Evolutionary conservation across 768 basidiomycete species (phyloP).

Genomic region (Agaricus subrufescens): DNA sequence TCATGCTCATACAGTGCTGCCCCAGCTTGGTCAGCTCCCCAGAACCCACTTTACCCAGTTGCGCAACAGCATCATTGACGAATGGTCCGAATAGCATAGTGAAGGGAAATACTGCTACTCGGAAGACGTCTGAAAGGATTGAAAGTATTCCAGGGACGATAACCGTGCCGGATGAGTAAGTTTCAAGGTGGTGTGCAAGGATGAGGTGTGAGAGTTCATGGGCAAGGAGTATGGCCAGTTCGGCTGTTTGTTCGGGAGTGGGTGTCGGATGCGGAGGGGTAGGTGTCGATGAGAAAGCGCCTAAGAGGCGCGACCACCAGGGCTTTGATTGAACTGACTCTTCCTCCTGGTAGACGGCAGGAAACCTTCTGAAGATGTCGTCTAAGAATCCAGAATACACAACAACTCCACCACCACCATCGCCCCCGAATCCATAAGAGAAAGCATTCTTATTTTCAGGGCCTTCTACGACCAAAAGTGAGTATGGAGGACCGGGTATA

Average conservation of each 20-base stretch:
- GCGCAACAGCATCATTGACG: conserved; percentile 88
- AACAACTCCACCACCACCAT: conserved; percentile 90
- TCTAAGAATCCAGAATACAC: conserved; percentile 93
- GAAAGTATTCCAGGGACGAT: conserved; percentile 78
- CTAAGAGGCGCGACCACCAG: conserved; percentile 46
- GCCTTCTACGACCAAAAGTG: conserved; percentile 83
- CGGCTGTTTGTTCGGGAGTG: conserved; percentile 77
- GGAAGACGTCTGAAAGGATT: conserved; percentile 68
- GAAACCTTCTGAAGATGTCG: conserved; percentile 61
- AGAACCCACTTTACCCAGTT: conserved; percentile 71
- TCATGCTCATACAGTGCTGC: conserved; percentile 72
- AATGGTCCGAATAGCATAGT: conserved; percentile 94
- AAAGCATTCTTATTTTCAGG: conserved; percentile 87
- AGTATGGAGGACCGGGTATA: conserved; percentile 82
- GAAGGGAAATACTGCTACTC: conserved; percentile 80
- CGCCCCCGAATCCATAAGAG: conserved; percentile 91
- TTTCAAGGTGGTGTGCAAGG: conserved; percentile 88
- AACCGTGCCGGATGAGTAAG: conserved; percentile 79
- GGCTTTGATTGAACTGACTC: conserved; percentile 25
- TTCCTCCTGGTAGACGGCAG: conserved; percentile 19
- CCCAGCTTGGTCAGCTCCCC: conserved; percentile 69
- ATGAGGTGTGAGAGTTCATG: conserved; percentile 94
- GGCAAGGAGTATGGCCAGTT: conserved; percentile 85
- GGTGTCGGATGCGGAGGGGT: conserved; percentile 45
- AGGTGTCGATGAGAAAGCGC: conserved; percentile 30